Conservation (phyloP, 192 early-diverging fungal species). For the Backusella parvicylindrica region DNA sequence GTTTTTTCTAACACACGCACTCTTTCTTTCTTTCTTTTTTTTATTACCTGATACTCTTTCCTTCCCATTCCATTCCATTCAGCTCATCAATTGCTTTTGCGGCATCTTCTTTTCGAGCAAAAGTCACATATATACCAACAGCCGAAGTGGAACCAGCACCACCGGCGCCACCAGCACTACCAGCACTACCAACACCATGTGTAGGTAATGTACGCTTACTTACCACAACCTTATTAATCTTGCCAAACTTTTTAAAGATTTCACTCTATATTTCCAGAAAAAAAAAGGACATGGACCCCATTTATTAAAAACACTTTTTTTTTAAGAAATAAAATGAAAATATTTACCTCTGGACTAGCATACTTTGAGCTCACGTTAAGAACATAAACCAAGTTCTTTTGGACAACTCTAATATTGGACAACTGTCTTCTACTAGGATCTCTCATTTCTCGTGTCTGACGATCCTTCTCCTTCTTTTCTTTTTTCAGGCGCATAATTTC, state of each 20-base stretch:
- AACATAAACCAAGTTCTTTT: slow-evolving; percentile 97
- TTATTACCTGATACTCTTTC: slow-evolving; percentile 72
- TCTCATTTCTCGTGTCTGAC: slow-evolving; percentile 85
- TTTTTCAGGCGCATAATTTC: slow-evolving; percentile 78
- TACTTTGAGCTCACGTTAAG: slow-evolving; percentile 84
- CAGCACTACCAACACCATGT: slow-evolving; percentile 6
- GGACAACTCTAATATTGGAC: slow-evolving; percentile 89
- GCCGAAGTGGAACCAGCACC: slow-evolving; percentile 34
- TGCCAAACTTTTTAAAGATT: slow-evolving; percentile 98
- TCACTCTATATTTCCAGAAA: slow-evolving; percentile 49
- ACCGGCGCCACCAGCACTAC: not conserved
- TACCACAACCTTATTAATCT: slow-evolving; percentile 90
- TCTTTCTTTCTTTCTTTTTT: not conserved
- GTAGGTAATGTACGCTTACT: slow-evolving; percentile 65
- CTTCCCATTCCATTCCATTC: slow-evolving; percentile 87
- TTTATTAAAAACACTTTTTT: slow-evolving; percentile 84
- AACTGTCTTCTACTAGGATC: slow-evolving; percentile 71
- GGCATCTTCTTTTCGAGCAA: slow-evolving; percentile 88
- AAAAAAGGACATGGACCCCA: slow-evolving; percentile 60
- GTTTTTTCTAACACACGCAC: not conserved
- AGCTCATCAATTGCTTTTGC: slow-evolving; percentile 89
- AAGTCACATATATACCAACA: slow-evolving; percentile 93
- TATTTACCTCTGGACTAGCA: slow-evolving; percentile 79
- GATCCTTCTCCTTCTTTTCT: slow-evolving; percentile 80
- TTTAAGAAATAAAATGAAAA: slow-evolving; percentile 17